Evolutionary conservation across 768 basidiomycete species (phyloP), one percentile per base, ranked within the genome.

Genomic region (Termitomyces sp.): DNA sequence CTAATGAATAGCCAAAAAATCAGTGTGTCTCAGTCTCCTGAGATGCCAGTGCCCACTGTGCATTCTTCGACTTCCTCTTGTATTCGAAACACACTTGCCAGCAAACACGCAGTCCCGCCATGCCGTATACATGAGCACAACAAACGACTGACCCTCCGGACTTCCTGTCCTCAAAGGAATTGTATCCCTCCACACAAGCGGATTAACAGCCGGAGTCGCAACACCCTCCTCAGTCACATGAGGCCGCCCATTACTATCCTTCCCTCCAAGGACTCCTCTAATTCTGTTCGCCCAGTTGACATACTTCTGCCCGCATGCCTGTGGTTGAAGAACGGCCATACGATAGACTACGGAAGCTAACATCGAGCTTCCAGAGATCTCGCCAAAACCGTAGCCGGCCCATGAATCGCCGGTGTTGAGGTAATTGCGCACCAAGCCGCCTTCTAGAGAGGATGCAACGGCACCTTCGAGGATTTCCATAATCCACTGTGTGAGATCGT

Each of bases 401-500:
- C n/a, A 63, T 1, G 57, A 46, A 25, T 61, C 58, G 4, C 59
- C 29, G 45, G 75, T 68, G 59, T 77, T 56, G 4, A 73, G 60
- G 59, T 79, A 81, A 59, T 81, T 81, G 43, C 76, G 68, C 27
- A 79, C 55, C 5, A 81, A 65, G 0, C 73, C 73, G 23, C 60
- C 62, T 23, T 77, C 75, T 16, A 51, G 52, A 1, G 70, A 59
- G 2, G 70, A 65, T 1, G 49, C 54, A 59, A 74, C 74, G 12
- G 71, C 79, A 3, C 71, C 77, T 53, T 81, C 75, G 25, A 81
- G 44, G 50, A 81, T 81, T 46, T 79, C 77, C 63, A 72, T 71
- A 61, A 81, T 77, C 65, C 72, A 57, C 2, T 17, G 27, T 8
- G 58, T 59, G 23, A 59, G 43, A 47, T 52, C 44, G 14, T 52